Evolutionary conservation across 2,329 filamentous ascomycete genomes (phyloP), one percentile per base, ranked within the genome.

Genomic region (Peltaster fructicola): DNA sequence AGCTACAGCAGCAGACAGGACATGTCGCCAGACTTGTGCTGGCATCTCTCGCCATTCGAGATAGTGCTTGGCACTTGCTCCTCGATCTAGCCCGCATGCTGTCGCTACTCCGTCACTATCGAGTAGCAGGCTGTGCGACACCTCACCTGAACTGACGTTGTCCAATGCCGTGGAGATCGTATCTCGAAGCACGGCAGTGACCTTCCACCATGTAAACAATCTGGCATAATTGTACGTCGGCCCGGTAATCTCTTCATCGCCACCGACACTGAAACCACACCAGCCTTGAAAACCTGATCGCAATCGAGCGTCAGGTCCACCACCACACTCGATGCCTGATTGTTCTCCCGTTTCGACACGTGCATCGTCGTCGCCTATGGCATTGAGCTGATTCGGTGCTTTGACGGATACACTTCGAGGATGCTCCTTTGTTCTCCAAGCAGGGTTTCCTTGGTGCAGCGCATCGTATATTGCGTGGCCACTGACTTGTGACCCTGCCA

Each of bases 171-270:
- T 27, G 8, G n/a, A 24, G 14, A 37, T 19, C 2, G 35, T 29
- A 9, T 15, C 20, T 14, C 36, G 27, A 8, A 40, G 24, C 4
- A 31, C 36, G 8, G 17, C 20, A 3, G 34, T 32, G 4, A 41
- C 23, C 21, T 37, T 29, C 25, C 33, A 38, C 36, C 35, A 39
- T 3, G 36, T 41, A 24, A 41, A 42, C 2, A 37, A 27, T 9
- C 37, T 23, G 4, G 38, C 39, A 23, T 42, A 41, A 20, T 41
- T 42, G 32, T 35, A 41, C 12, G 40, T 35, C 3, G 38, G 39
- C 1, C 35, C 38, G 22, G 33, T 30, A n/a, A 19, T 25, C 12
- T 32, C 29, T 22, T 41, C 38, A 23, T 42, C 39, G 8, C 39
- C 38, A 16, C 30, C 34, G 10, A 42, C 33, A 26, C 34, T 27